These are phyloP conservation scores for Echinosophora koreensis DNA, from an alignment of 306 rosid species.

Conservation along the genomic window DNA sequence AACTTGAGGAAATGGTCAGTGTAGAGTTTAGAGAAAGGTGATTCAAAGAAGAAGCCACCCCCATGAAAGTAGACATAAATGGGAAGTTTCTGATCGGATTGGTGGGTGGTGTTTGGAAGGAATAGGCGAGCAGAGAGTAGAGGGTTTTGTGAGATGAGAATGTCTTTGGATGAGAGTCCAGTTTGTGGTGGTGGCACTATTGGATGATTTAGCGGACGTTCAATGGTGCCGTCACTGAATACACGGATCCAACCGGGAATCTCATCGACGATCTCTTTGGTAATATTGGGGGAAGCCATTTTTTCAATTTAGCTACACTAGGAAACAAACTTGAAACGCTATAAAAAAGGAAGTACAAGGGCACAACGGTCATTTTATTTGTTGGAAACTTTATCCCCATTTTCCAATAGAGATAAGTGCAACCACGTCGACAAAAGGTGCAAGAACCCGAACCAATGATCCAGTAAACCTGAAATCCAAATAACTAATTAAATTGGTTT, in stretches of 20 bases:
- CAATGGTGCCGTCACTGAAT: slow-evolving; percentile 46
- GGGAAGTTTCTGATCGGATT: slow-evolving; percentile 40
- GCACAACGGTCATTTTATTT: too few relatives aligned
- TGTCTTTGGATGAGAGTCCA: slow-evolving; percentile 54
- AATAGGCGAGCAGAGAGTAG: slow-evolving; percentile 47
- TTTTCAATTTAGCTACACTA: background rate
- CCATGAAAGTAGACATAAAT: slow-evolving; percentile 56
- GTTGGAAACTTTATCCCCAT: too few relatives aligned
- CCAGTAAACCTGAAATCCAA: too few relatives aligned
- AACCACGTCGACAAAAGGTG: too few relatives aligned
- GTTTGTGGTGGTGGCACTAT: slow-evolving; percentile 42
- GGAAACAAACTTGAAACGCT: too few relatives aligned
- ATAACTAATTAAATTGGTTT: too few relatives aligned
- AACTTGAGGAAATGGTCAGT: slow-evolving; percentile 24
- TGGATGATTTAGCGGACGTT: slow-evolving; percentile 28
- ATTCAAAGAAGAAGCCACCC: slow-evolving; percentile 44
- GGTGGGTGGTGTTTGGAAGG: slow-evolving; percentile 41
- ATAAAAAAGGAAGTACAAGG: too few relatives aligned
- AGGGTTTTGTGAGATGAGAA: slow-evolving; percentile 49
- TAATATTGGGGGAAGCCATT: slow-evolving; percentile 35
- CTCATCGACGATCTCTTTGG: slow-evolving; percentile 35
- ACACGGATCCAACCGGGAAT: slow-evolving; percentile 38
- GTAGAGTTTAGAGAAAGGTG: slow-evolving; percentile 44
- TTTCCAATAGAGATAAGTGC: too few relatives aligned
- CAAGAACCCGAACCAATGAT: too few relatives aligned